Evolutionary conservation across 75 land plant genomes (phyloP), one percentile per base, ranked within the genome.

Genomic region (Adiantum capillusveneris): DNA sequence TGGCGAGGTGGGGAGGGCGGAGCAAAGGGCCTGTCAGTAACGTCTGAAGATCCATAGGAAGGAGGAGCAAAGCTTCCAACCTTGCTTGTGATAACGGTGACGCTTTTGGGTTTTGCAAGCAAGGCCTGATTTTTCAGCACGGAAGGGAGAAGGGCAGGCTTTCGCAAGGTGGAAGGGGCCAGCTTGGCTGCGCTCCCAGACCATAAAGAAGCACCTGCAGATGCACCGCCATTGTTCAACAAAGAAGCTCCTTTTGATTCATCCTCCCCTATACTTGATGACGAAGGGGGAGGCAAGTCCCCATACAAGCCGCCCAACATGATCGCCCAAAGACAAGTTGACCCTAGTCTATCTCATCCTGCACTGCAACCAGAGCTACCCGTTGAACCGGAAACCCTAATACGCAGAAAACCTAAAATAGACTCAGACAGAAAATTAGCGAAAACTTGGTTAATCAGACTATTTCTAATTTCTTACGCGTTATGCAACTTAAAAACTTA

Each of bases 261-360:
- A 7, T 78, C 81, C 19, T 84, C 87, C 16, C 73, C 87, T 0
- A 74, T 41, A 24, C 81, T 70, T 22, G 88, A 86, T 29, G 76
- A 66, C 29, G 79, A 77, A 0, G 98, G 98, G 7, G 98, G 98
- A 18, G 98, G 96, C 12, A 94, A 78, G 56, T 94, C 98, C 17
- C 98, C 98, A 67, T 94, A 94, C 64, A 94, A 62, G 0, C 98
- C 98, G 6, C 98, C 98, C 25, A 94, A 64, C 98, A 94, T 94
- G 55, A 53, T 25, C 14, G 55, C 37, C 37, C 9, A 3, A 5
- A 34, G 37, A 34, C 9, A 9, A 34, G 9, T 34, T 9, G 37
- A 5, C 37, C 3, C 3, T 5, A 9, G 3, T 3, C 37, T 34
- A 34, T 9, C 3, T 9, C 37, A 34, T 34, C 9, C 37, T 9